A percentile compares a stretch with the other conserved stretches of the same genome.
Conservation (phyloP, 1,284 basidiomycete genomes). For the Ustilago curta region DNA sequence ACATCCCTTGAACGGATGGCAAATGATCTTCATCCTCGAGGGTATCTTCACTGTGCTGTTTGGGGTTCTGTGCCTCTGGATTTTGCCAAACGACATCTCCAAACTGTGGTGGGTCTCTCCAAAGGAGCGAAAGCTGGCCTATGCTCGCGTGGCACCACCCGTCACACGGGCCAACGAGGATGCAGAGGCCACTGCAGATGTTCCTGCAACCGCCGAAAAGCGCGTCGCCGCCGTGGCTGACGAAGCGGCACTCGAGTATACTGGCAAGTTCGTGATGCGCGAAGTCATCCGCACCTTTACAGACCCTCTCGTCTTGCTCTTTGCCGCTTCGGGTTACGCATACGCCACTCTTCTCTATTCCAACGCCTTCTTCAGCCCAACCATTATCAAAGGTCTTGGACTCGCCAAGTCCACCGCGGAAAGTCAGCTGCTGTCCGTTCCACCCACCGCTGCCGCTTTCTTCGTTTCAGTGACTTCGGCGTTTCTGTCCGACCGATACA, state of each 20-base stretch:
- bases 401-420: slow-evolving; percentile 48
- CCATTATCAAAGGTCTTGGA: slow-evolving; percentile 56
- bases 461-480: slow-evolving; percentile 53
- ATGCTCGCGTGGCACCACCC: slow-evolving; percentile 46
- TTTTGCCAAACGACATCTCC: slow-evolving; percentile 56
- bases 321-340: slow-evolving; percentile 53
- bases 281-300: slow-evolving; percentile 53
- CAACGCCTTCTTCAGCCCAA: slow-evolving; percentile 60
- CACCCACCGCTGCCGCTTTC: slow-evolving; percentile 60
- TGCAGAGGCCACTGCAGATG: slow-evolving; percentile 16
- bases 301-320: slow-evolving; percentile 49
- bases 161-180: slow-evolving; percentile 1
- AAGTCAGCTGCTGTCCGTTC: slow-evolving; percentile 60
- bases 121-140: slow-evolving; percentile 49
- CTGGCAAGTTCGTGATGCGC: slow-evolving; percentile 37
- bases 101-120: slow-evolving; percentile 56
- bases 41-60: slow-evolving; percentile 61
- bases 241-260: slow-evolving; percentile 28
- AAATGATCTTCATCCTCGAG: slow-evolving; percentile 64
- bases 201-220: slow-evolving; percentile 20
- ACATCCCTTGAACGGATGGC: slow-evolving; percentile 50
- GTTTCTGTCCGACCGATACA: slow-evolving; percentile 56
- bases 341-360: slow-evolving; percentile 56
- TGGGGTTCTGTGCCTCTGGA: slow-evolving; percentile 45
- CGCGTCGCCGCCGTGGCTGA: slow-evolving; percentile 26